Base-by-base conservation (phyloP, 106 monocot genomes). In the Hemerocallis citrina region DNA sequence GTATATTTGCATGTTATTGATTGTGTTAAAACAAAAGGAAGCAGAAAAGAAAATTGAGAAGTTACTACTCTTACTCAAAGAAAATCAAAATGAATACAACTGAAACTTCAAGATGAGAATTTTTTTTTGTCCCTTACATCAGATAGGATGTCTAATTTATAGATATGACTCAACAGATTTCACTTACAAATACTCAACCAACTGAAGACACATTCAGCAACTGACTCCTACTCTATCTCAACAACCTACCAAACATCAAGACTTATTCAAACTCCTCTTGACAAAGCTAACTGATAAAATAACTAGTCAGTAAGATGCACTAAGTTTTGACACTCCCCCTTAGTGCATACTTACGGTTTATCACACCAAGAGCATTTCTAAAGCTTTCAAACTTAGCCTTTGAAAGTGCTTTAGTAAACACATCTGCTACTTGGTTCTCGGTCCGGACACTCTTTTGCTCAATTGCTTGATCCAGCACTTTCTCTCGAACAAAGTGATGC, bases 191-290 rank as follows among this genome's bases (percentile, higher is more conserved):
- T n/a, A n/a, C n/a, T n/a, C n/a, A n/a, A n/a, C n/a, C n/a, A n/a
- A n/a, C n/a, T n/a, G n/a, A n/a, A n/a, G n/a, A n/a, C n/a, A n/a
- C n/a, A n/a, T n/a, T n/a, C n/a, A n/a, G n/a, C n/a, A n/a, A n/a
- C n/a, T n/a, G n/a, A n/a, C n/a, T n/a, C n/a, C n/a, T n/a, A n/a
- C n/a, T n/a, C n/a, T n/a, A n/a, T n/a, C n/a, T n/a, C n/a, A n/a
- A n/a, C n/a, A n/a, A n/a, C n/a, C n/a, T n/a, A n/a, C n/a, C n/a
- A 41, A 41, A 41, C 7, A 41, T 8, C 13, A 41, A 41, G 3
- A 43, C 43, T 43, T 43, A 43, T 43, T 43, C 43, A 43, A 43
- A 43, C n/a, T n/a, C n/a, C n/a, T n/a, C n/a, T n/a, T n/a, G n/a
- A n/a, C n/a, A n/a, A n/a, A n/a, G n/a, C n/a, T 14, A 3, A 1